A percentile compares a stretch with the other conserved stretches of the same genome.
Evolutionary conservation across 1,284 basidiomycete species (phyloP).

Genomic region (Xanthoconium separans): DNA sequence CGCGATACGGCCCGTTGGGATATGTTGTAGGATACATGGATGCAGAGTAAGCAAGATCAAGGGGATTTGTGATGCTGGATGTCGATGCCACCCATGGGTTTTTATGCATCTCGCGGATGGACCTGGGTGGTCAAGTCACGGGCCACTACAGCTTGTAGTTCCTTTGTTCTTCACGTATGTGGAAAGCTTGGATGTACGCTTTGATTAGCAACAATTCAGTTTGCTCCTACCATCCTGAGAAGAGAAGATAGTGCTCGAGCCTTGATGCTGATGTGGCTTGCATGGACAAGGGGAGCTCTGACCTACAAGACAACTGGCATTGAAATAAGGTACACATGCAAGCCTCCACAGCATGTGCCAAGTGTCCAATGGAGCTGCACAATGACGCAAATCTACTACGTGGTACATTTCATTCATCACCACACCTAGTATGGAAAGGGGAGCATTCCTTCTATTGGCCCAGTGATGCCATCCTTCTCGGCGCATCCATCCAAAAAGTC

Average conservation of each 20-base stretch:
- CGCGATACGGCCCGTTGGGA: background rate
- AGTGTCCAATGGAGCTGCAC: background rate
- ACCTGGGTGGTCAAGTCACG: slow-evolving; percentile 11
- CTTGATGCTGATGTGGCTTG: background rate
- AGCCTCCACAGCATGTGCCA: background rate
- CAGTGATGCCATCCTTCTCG: slow-evolving; percentile 25
- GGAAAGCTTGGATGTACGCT: slow-evolving; percentile 9
- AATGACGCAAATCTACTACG: background rate
- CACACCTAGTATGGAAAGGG: slow-evolving; percentile 23
- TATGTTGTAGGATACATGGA: slow-evolving; percentile 5
- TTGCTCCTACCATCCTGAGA: background rate
- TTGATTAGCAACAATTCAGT: slow-evolving; percentile 19
- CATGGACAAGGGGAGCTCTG: slow-evolving; percentile 3
- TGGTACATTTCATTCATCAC: background rate
- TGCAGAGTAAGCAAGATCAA: background rate
- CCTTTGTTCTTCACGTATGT: slow-evolving; percentile 20
- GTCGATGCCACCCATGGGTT: background rate
- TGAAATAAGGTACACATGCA: too few relatives aligned
- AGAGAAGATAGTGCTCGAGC: slow-evolving; percentile 6
- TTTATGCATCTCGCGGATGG: slow-evolving; percentile 21
- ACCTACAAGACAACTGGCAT: background rate
- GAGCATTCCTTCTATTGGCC: slow-evolving; percentile 12
- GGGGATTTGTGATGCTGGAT: background rate
- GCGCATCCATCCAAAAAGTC: slow-evolving; percentile 49
- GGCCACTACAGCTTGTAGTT: slow-evolving; percentile 16